phyloP scores from a whole-genome alignment of 1,284 basidiomycete genomes.

The Xerocomus minutiporus region DNA sequence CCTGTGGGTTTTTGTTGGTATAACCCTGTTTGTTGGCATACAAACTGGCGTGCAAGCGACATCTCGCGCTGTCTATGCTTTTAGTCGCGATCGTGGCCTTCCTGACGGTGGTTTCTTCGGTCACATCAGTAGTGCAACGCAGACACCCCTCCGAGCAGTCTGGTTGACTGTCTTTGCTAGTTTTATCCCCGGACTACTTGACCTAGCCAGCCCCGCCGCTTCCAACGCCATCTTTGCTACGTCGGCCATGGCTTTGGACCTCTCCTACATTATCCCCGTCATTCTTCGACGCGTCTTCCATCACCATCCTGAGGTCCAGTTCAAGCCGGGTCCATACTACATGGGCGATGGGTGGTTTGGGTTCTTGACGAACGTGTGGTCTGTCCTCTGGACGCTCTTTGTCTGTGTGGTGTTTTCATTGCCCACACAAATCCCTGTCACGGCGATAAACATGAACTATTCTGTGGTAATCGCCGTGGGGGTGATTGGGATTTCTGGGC shows the following conservation, averaged over 20 bases:
- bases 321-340: constrained; percentile 87
- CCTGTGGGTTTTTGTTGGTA: constrained; percentile 73
- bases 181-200: constrained; percentile 70
- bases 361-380: constrained; percentile 58
- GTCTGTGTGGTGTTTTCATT: constrained; percentile 69
- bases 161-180: constrained; percentile 63
- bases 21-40: constrained; percentile 80
- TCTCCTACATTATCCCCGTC: constrained; percentile 74
- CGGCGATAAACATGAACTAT: constrained; percentile 34
- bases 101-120: constrained; percentile 48
- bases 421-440: constrained; percentile 69
- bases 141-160: constrained; percentile 48
- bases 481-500: constrained; percentile 25
- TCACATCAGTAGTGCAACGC: constrained; percentile 56
- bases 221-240: constrained; percentile 82
- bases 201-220: constrained; percentile 74
- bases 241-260: constrained; percentile 68
- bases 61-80: constrained; percentile 85
- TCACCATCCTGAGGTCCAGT: constrained; percentile 80
- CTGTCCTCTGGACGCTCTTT: constrained; percentile 68
- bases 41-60: constrained; percentile 82
- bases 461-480: constrained; percentile 26
- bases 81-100: constrained; percentile 78
- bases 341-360: constrained; percentile 74
- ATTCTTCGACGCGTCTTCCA: constrained; percentile 66